phyloP scores from a whole-genome alignment of 345 rosid species.

The Syzygium aromaticum region DNA sequence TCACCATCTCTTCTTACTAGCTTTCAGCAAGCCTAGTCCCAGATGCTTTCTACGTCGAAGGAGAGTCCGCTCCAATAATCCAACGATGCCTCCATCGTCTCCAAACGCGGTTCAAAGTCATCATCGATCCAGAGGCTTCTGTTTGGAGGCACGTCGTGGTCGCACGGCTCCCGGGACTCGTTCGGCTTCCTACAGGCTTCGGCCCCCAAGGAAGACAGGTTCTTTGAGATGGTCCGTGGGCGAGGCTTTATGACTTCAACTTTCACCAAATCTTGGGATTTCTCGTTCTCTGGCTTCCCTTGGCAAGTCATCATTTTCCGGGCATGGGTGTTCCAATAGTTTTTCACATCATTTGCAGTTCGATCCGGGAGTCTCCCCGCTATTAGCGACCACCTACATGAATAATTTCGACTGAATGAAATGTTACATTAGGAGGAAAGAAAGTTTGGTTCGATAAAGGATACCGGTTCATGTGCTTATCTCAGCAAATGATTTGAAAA shows the following conservation, averaged over 20 bases:
- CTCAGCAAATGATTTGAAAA: too few relatives aligned
- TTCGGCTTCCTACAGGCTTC: background rate
- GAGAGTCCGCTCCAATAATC: background rate
- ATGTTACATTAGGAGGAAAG: background rate
- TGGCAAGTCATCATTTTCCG: background rate
- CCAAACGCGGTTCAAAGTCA: background rate
- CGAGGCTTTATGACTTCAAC: slow-evolving; percentile 12
- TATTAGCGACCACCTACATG: slow-evolving; percentile 32
- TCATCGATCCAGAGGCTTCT: background rate
- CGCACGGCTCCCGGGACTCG: background rate
- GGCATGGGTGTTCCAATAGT: slow-evolving; percentile 16
- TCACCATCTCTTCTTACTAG: too few relatives aligned
- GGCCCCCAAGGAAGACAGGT: background rate
- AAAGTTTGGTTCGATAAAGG: background rate
- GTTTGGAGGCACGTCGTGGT: background rate
- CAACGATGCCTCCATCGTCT: background rate
- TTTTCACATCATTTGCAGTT: slow-evolving; percentile 34
- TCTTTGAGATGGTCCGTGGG: slow-evolving; percentile 13
- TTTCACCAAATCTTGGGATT: background rate
- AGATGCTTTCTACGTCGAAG: background rate
- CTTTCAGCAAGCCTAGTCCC: background rate
- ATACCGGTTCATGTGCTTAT: background rate
- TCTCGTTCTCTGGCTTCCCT: background rate
- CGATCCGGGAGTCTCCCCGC: slow-evolving; percentile 43
- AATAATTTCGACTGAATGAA: background rate